Percentiles rank a stretch among this genome's conserved stretches.
Conservation (phyloP, 345 rosid species). For the Hibiscus tridactylites region DNA sequence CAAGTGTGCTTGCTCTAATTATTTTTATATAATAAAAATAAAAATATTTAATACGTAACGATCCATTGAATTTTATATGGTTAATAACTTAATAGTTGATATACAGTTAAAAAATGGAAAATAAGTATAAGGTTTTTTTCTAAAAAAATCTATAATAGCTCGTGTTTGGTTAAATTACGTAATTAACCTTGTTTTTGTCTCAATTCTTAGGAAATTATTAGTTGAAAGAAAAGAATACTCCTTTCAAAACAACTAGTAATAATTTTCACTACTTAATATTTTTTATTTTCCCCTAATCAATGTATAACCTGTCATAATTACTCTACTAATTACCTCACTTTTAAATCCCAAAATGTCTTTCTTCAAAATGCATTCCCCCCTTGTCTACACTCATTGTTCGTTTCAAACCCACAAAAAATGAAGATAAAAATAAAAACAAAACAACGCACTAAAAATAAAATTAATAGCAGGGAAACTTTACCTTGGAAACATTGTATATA, state of each 20-base stretch:
- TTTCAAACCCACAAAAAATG: background rate
- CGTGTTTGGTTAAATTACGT: background rate
- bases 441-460: background rate
- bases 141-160: background rate
- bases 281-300: no score
- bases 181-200: no score
- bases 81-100: no score
- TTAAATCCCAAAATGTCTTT: background rate
- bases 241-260: background rate
- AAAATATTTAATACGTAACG: no score
- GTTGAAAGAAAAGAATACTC: background rate
- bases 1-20: no score
- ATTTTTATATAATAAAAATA: no score
- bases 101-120: background rate
- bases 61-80: no score
- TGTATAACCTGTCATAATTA: background rate
- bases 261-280: no score
- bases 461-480: no score
- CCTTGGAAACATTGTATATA: background rate
- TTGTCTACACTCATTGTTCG: no score
- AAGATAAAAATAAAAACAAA: background rate
- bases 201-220: background rate
- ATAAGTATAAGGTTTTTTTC: background rate
- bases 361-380: background rate
- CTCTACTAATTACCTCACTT: background rate